Evolutionary conservation across 495 filamentous ascomycete species (phyloP), one percentile per base, ranked within the genome.

Genomic region (Aspergillus wentii): DNA sequence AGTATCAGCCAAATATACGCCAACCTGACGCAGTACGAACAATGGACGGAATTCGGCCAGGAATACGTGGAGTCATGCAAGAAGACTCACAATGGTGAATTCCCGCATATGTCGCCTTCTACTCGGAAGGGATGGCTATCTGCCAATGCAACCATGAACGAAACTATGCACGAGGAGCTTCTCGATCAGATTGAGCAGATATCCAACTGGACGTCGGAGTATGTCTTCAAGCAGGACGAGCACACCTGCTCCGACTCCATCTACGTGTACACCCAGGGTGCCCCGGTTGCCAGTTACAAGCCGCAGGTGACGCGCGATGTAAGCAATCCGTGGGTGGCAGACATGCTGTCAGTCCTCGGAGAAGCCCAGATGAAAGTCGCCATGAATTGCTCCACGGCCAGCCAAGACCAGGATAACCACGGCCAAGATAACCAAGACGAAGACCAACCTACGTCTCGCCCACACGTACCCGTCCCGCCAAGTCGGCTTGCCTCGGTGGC

Each of bases 141-240:
- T n/a, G 26, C 26, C 10, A 29, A 29, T 29, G 4, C 4, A 3
- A n/a, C 26, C 11, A 29, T 29, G 26, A 5, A 9, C 10, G 10
- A 9, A 4, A 13, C 26, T 29, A 29, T 29, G 3, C 26, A 29
- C 26, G 14, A 13, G 4, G 26, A 29, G 26, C 10, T n/a, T 29
- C 26, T 29, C 26, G 14, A 13, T 4, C 11, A 29, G 11, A 29
- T n/a, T 9, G 10, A n/a, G 11, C 26, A 29, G 3, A 4, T 29
- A 4, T 4, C 26, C 10, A n/a, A 29, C 5, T 77, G 72, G 72
- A n/a, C 71, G 66, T 44, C 59, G 55, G 31, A 43, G 27, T 38
- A 71, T 10, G 62, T 78, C 8, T 51, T 74, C 13, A 33, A 55
- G 1, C 57, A 68, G 1, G 59, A 61, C 25, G 35, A 36, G 5